Base-by-base conservation (phyloP, 495 filamentous ascomycete genomes). In the Podospora tetraspora region DNA sequence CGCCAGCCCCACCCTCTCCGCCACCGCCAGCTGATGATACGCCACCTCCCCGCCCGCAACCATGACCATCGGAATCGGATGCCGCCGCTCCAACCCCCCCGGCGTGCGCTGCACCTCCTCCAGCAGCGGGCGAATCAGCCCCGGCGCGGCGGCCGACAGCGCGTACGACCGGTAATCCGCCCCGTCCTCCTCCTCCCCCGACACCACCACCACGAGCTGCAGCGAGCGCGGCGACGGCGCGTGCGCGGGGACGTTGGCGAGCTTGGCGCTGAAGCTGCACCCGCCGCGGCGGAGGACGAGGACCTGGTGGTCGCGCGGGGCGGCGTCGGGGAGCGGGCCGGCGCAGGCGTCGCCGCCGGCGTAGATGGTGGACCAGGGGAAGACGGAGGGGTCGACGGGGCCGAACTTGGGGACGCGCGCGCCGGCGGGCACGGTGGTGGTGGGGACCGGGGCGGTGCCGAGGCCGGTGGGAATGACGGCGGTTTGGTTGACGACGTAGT, bases 51-150 rank as follows among this genome's bases (percentile, higher is more conserved):
- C 92, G 0, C 92, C 93, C 0, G 87, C 87, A 9, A 96, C 89
- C 90, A 98, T 91, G 24, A 97, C 84, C 88, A 97, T 89, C 24
- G 88, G 84, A 21, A 97, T 89, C 16, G 87, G 87, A 69, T 94
- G 79, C 63, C 87, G 87, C n/a, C 95, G 80, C 57, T 84, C 80
- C 52, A 96, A 81, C 0, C 94, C 93, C 12, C 84, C 85, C 0
- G 88, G 84, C 2, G 91, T 94, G 43, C 82, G 76, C 79, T 97
- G 93, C 16, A 79, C 76, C 65, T 89, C 85, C 62, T 99, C 93
- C 3, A 99, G 81, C 64, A 95, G 79, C 0, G 95, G 95, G 24
- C 92, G 83, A 16, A 84, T 75, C 24, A 85, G 30, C 5, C 69
- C 68, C 0, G 57, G 56, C 0, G 58, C 68, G 0, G 66, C 64